Evolutionary conservation across 2,329 filamentous ascomycete genomes (phyloP).

Genomic region (Epichloe hybrida): DNA sequence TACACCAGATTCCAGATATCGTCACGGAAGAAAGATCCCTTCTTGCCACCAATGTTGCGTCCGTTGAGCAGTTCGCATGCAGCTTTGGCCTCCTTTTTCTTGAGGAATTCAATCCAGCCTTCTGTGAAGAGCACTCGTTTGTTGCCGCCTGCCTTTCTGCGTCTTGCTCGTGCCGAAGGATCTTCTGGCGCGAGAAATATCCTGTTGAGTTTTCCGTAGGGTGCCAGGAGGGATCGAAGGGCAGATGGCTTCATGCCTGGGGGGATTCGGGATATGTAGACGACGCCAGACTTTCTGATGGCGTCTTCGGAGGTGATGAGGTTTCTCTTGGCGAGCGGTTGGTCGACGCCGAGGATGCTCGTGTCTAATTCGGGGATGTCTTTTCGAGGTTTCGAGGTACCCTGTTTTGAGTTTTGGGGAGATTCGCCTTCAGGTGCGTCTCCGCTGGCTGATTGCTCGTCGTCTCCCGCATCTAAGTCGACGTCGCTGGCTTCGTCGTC

Average conservation of each 20-base stretch:
- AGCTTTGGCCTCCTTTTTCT: slow-evolving; percentile 65
- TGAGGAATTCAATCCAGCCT: slow-evolving; percentile 73
- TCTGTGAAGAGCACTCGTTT: slow-evolving; percentile 73
- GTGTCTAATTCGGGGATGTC: slow-evolving; percentile 16
- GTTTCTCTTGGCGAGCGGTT: slow-evolving; percentile 51
- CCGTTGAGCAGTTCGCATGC: slow-evolving; percentile 66
- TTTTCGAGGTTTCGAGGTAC: slow-evolving; percentile 8
- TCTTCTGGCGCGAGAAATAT: slow-evolving; percentile 72
- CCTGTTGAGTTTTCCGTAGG: slow-evolving; percentile 62
- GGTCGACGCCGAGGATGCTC: slow-evolving; percentile 34
- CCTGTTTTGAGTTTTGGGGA: slow-evolving; percentile 13
- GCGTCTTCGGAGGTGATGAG: slow-evolving; percentile 50
- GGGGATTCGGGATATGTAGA: slow-evolving; percentile 73
- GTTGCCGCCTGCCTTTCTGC: slow-evolving; percentile 63
- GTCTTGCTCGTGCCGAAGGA: slow-evolving; percentile 47
- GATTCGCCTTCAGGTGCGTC: neutral
- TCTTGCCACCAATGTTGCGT: slow-evolving; percentile 67
- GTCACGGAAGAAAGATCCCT: slow-evolving; percentile 70
- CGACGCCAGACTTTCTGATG: slow-evolving; percentile 60
- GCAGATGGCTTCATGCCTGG: slow-evolving; percentile 82
- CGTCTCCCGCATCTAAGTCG: slow-evolving; percentile 19
- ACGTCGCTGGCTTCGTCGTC: slow-evolving; percentile 24
- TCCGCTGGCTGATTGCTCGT: slow-evolving; percentile 5
- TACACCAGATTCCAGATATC: slow-evolving; percentile 80
- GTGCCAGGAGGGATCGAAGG: slow-evolving; percentile 58